Base-by-base conservation (phyloP, 2,329 filamentous ascomycete genomes). In the Dactylella cylindrospora region DNA sequence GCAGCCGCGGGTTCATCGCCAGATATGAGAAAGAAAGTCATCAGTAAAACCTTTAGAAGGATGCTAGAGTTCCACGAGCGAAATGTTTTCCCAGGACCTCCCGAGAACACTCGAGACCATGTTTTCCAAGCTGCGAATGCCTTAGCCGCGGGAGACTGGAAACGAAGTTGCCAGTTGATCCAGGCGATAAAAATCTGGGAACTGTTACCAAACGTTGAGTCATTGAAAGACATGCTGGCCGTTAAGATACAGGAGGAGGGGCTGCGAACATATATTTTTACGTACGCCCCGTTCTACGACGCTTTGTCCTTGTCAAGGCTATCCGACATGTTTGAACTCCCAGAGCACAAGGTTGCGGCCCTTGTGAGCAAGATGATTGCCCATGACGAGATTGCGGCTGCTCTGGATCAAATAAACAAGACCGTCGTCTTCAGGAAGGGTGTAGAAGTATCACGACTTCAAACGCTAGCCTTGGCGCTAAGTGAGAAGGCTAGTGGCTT, bases 121-220 rank as follows among this genome's bases (percentile, higher is more conserved):
- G 91, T 98, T 71, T 97, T 98, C 88, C 94, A 97, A 78, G 91
- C 90, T 10, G 95, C 93, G 64, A 96, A 97, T 78, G 90, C 93
- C 45, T 81, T 98, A 64, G 91, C 93, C 25, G 90, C 90, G 15
- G 93, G 94, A 68, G 93, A 98, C 76, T 98, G 93, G 93, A 95
- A 95, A 83, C 95, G 94, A 79, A 86, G 90, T 12, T 90, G 85
- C 17, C 81, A 86, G 65, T 93, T 95, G 75, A 90, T 98, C 74
- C 90, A 93, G 78, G 88, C 85, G 71, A 98, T 98, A 78, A 98
- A 96, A 83, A 98, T 98, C 73, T 98, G 93, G 93, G 93, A 98
- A 51, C 81, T 98, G 68, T 94, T 98, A 83, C 87, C 90, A 57
- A 85, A 93, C 74, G 82, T 87, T 19, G 88, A 91, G 53, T 87